phyloP scores from a whole-genome alignment of 2,329 filamentous ascomycete genomes.

The Thielaviopsis populi region DNA sequence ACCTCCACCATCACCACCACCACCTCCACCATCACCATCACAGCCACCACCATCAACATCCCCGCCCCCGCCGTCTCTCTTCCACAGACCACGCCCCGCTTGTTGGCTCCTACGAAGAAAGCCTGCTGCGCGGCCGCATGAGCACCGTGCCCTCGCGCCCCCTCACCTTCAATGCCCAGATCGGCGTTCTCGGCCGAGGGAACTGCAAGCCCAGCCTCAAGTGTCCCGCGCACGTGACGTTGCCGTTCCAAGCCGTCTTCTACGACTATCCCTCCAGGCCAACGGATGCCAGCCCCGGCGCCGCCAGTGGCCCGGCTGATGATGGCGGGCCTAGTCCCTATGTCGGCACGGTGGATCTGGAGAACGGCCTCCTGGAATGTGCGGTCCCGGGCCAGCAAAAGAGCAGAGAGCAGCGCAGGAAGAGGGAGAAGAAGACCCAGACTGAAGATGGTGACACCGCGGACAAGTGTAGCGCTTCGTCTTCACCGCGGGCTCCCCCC shows the following conservation, averaged over 20 bases:
- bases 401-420: constrained; percentile 29
- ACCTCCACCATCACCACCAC: neutral
- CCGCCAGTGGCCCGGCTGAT: neutral
- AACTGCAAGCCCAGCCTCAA: constrained; percentile 73
- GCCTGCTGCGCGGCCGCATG: constrained; percentile 87
- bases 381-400: neutral
- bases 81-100: constrained; percentile 68
- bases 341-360: constrained; percentile 81
- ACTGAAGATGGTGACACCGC: neutral
- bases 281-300: neutral
- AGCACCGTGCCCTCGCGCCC: constrained; percentile 89
- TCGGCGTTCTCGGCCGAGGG: constrained; percentile 79
- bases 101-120: constrained; percentile 97
- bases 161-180: constrained; percentile 84
- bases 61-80: constrained; percentile 55
- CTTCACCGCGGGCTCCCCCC: constrained; percentile 42
- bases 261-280: constrained; percentile 57
- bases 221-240: constrained; percentile 77
- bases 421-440: neutral
- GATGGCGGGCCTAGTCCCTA: constrained; percentile 91
- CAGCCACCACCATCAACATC: constrained; percentile 30
- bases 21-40: neutral
- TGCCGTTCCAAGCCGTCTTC: constrained; percentile 89
- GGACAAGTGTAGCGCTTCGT: constrained; percentile 3
- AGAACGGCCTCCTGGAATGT: constrained; percentile 49